phyloP scores from a whole-genome alignment of 257 asterid species.

The Petrea volubilis region DNA sequence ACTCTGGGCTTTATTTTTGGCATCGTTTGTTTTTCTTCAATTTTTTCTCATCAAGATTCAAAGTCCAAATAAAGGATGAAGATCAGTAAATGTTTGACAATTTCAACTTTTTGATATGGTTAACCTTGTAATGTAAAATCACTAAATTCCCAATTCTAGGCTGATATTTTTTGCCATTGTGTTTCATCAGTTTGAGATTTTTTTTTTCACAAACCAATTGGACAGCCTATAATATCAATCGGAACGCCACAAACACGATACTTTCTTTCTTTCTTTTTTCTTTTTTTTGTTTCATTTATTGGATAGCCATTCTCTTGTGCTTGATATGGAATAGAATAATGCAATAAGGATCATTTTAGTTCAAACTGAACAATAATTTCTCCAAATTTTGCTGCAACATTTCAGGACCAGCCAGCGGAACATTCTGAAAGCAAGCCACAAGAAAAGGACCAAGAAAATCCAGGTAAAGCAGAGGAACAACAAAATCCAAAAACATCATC shows the following conservation, averaged over 20 bases:
- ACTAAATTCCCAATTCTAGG: neutral
- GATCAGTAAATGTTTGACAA: too few relatives aligned
- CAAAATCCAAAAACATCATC: conserved; percentile 23
- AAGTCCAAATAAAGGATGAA: neutral
- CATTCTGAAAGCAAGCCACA: conserved; percentile 20
- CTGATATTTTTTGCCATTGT: neutral
- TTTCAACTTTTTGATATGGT: neutral
- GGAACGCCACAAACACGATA: too few relatives aligned
- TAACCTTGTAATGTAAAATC: neutral
- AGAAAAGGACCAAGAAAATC: conserved; percentile 28
- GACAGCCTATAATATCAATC: too few relatives aligned
- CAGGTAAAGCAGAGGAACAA: conserved; percentile 32
- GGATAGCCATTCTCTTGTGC: neutral
- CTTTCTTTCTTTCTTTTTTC: too few relatives aligned
- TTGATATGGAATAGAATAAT: neutral
- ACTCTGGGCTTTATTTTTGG: too few relatives aligned
- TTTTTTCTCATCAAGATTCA: too few relatives aligned
- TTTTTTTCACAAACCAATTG: neutral
- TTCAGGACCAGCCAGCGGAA: conserved; percentile 50
- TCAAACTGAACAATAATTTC: neutral
- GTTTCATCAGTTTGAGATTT: neutral
- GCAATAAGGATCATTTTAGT: neutral
- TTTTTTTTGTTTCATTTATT: neutral
- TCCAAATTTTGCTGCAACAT: neutral
- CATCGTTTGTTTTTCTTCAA: too few relatives aligned